Evolutionary conservation across 106 monocot genomes (phyloP).

Genomic region (Amphibolis antarctica): DNA sequence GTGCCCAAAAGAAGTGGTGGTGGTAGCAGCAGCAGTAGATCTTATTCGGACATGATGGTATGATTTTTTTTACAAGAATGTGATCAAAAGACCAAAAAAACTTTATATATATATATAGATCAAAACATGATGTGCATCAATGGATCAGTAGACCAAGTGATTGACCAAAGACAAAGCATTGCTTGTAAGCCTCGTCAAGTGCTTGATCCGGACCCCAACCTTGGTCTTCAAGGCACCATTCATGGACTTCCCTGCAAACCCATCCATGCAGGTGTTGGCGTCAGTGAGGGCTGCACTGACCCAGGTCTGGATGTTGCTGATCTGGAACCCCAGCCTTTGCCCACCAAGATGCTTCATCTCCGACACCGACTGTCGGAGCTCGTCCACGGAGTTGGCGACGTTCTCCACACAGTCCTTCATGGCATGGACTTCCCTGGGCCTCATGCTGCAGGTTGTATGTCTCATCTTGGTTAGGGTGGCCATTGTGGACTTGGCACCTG

Average conservation of each 20-base stretch:
- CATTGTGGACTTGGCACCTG: conserved; percentile 9
- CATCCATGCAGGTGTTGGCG: conserved; percentile 52
- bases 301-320: conserved; percentile 53
- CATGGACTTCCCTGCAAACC: conserved; percentile 21
- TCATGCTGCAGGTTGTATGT: background rate
- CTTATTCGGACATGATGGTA: no score
- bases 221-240: conserved; percentile 21
- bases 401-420: conserved; percentile 26
- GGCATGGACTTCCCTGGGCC: conserved; percentile 1
- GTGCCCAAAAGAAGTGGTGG: no score
- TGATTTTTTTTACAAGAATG: no score
- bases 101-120: no score
- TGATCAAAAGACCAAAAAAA: no score
- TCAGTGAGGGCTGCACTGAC: conserved; percentile 62
- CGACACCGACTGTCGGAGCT: conserved; percentile 25
- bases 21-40: no score
- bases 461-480: conserved; percentile 1
- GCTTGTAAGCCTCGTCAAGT: conserved; percentile 33
- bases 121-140: no score
- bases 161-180: conserved; percentile 47
- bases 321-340: conserved; percentile 9
- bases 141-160: conserved; percentile 5
- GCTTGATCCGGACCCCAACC: conserved; percentile 25
- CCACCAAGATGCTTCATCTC: conserved; percentile 27
- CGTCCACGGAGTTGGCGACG: conserved; percentile 19